Evolutionary conservation across 768 basidiomycete species (phyloP).

Genomic region (Harrya chromipes): DNA sequence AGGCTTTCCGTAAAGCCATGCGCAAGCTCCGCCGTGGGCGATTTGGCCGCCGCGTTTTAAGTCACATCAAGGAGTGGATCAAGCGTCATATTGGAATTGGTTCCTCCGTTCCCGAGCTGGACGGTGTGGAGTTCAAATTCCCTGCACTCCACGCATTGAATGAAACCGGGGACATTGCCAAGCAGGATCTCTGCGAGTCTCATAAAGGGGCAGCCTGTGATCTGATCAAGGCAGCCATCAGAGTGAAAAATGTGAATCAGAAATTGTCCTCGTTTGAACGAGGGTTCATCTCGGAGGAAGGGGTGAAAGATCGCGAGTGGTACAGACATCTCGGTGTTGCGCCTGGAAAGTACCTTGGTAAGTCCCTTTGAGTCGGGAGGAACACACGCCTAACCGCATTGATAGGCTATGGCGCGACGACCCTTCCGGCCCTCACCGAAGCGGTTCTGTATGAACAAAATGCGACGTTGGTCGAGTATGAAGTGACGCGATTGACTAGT

Average conservation of each 20-base stretch:
- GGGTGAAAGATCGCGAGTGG: conserved; percentile 82
- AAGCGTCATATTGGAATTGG: conserved; percentile 17
- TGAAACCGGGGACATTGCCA: neutral
- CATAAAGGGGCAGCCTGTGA: conserved; percentile 36
- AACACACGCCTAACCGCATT: neutral
- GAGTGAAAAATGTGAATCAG: conserved; percentile 57
- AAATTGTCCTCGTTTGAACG: conserved; percentile 71
- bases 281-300: conserved; percentile 76
- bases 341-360: conserved; percentile 82
- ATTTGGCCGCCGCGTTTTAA: neutral
- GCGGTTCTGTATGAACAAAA: conserved; percentile 70
- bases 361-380: conserved; percentile 17
- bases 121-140: conserved; percentile 1
- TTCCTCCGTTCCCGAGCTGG: neutral
- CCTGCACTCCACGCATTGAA: conserved; percentile 2
- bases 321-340: conserved; percentile 83
- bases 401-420: conserved; percentile 79
- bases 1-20: conserved; percentile 47
- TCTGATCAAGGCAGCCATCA: conserved; percentile 56
- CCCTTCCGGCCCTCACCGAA: conserved; percentile 77
- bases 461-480: conserved; percentile 54
- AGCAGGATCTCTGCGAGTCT: conserved; percentile 10
- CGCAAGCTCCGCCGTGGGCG: conserved; percentile 20
- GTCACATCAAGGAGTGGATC: conserved; percentile 25
- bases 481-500: conserved; percentile 52